Conservation (phyloP, 2,329 filamentous ascomycete species). For the Ophiocordyceps australis region DNA sequence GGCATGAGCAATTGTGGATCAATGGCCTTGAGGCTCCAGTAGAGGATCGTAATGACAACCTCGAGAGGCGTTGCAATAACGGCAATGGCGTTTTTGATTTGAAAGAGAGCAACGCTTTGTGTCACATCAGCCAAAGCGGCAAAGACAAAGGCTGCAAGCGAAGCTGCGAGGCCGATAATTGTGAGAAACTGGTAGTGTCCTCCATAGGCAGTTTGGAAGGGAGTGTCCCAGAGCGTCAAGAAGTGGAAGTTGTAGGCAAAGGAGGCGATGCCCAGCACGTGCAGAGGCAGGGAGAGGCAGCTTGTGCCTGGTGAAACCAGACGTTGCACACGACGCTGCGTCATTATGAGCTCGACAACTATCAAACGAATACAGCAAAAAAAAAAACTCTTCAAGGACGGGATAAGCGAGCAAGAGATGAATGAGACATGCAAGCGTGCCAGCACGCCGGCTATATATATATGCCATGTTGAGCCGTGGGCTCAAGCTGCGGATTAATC, state of each 20-base stretch:
- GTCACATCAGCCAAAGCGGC: constrained; percentile 49
- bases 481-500: too few relatives aligned
- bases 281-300: constrained; percentile 42
- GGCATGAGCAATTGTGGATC: constrained; percentile 32
- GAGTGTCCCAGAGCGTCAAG: constrained; percentile 27
- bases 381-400: too few relatives aligned
- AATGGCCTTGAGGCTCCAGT: constrained; percentile 49
- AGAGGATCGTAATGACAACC: constrained; percentile 51
- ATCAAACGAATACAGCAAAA: too few relatives aligned
- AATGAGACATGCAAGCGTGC: too few relatives aligned
- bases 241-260: constrained; percentile 36
- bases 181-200: constrained; percentile 57
- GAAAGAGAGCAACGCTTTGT: constrained; percentile 37
- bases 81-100: constrained; percentile 47
- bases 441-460: too few relatives aligned
- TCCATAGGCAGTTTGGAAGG: constrained; percentile 41
- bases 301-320: constrained; percentile 47
- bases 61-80: constrained; percentile 51
- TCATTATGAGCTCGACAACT: constrained; percentile 20
- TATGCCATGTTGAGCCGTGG: too few relatives aligned
- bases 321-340: constrained; percentile 44
- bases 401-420: too few relatives aligned
- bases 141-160: constrained; percentile 39
- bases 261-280: constrained; percentile 32
- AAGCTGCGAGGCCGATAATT: constrained; percentile 49